A percentile compares a stretch with the other conserved stretches of the same genome.
Conservation (phyloP, 2,329 filamentous ascomycete genomes). For the Ambrosiella cleistominuta region DNA sequence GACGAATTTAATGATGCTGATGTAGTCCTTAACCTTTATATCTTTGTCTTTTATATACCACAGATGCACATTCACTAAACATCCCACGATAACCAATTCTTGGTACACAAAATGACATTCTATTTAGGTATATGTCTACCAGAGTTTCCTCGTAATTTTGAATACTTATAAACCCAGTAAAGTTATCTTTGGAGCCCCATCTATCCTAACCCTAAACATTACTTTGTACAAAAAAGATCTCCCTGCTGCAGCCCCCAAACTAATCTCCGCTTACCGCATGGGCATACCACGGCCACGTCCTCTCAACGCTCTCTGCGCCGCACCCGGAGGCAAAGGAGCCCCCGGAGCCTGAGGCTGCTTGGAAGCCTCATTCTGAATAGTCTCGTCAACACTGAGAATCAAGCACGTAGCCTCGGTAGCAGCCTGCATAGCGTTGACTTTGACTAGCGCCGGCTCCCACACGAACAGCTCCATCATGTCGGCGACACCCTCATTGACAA, state of each 20-base stretch:
- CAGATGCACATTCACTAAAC: background rate
- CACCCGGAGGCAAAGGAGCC: conserved; percentile 56
- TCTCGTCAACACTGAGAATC: conserved; percentile 94
- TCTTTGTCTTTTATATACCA: background rate
- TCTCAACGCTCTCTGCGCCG: conserved; percentile 74
- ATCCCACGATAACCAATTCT: background rate
- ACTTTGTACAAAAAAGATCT: background rate
- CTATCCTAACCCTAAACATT: background rate
- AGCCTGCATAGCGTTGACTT: conserved; percentile 92
- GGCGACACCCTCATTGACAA: conserved; percentile 73
- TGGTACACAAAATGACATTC: conserved; percentile 2
- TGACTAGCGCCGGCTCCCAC: conserved; percentile 92
- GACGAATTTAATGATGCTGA: background rate
- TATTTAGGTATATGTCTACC: conserved; percentile 8
- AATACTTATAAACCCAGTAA: conserved; percentile 5
- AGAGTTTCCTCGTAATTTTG: conserved; percentile 6
- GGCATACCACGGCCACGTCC: conserved; percentile 82
- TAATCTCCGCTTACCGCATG: conserved; percentile 38
- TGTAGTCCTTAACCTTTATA: background rate
- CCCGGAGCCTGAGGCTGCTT: conserved; percentile 64
- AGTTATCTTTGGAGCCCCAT: background rate
- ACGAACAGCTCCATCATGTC: conserved; percentile 94
- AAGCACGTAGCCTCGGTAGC: conserved; percentile 89
- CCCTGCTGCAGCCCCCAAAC: background rate
- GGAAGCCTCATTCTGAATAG: conserved; percentile 95